A percentile compares a stretch with the other conserved stretches of the same genome.
Evolutionary conservation across 352 stramenopile species (phyloP).

Genomic region (Pythium graminicola): DNA sequence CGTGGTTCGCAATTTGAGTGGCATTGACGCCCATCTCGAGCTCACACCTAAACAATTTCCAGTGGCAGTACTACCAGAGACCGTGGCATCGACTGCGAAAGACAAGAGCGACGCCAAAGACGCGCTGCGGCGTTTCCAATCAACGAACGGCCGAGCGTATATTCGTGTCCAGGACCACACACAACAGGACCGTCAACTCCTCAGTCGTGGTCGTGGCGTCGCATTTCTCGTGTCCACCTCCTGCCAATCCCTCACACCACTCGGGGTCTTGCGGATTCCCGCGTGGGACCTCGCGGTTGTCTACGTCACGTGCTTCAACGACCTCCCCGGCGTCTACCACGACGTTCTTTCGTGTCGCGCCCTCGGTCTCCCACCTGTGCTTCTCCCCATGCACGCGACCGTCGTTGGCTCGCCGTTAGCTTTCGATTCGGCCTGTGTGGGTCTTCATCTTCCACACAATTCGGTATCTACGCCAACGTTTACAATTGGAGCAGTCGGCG

Average conservation of each 20-base stretch:
- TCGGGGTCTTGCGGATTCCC: conserved; percentile 27
- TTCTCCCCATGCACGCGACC: conserved; percentile 47
- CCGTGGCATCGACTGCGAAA: neutral
- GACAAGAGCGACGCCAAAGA: conserved; percentile 42
- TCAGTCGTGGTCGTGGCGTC: conserved; percentile 44
- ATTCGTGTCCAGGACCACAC: conserved; percentile 33
- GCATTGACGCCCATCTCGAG: conserved; percentile 56
- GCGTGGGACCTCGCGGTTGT: conserved; percentile 58
- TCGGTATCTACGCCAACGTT: conserved; percentile 28
- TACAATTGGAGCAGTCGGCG: conserved; percentile 40
- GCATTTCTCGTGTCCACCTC: conserved; percentile 33
- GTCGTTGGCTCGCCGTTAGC: conserved; percentile 52
- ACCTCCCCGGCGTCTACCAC: conserved; percentile 61
- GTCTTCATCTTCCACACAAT: conserved; percentile 28
- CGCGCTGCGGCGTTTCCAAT: conserved; percentile 45
- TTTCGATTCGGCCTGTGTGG: conserved; percentile 62
- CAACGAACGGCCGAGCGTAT: conserved; percentile 38
- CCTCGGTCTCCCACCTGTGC: conserved; percentile 38
- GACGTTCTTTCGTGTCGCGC: conserved; percentile 61
- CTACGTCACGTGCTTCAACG: conserved; percentile 61
- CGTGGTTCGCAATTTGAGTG: conserved; percentile 71
- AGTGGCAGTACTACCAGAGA: conserved; percentile 9
- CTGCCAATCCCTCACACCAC: neutral
- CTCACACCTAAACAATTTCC: conserved; percentile 54
- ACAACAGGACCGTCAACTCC: conserved; percentile 37